Conservation (phyloP, 441 rosid species). For the Daphne laureola region DNA sequence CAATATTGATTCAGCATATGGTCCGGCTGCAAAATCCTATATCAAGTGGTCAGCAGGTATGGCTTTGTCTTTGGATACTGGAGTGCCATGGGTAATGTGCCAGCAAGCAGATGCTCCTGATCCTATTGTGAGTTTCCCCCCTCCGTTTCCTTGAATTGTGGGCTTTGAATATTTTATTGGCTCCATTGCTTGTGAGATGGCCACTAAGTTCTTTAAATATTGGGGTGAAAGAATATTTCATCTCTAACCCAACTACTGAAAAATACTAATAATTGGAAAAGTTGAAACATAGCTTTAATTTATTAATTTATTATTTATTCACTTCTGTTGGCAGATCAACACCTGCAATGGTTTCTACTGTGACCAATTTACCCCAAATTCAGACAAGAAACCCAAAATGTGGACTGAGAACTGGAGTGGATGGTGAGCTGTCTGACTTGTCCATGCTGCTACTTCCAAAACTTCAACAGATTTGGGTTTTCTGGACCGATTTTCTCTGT, state of each 20-base stretch:
- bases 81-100: slow-evolving; percentile 84
- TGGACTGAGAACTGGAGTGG: slow-evolving; percentile 87
- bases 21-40: slow-evolving; percentile 47
- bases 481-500: slow-evolving; percentile 10
- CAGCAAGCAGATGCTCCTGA: slow-evolving; percentile 74
- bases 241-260: too few species aligned
- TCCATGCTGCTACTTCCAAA: slow-evolving; percentile 3
- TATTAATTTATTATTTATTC: slow-evolving; percentile 10
- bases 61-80: slow-evolving; percentile 63
- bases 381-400: slow-evolving; percentile 56
- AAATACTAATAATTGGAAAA: too few species aligned
- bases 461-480: slow-evolving; percentile 2
- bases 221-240: too few species aligned
- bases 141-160: neutral
- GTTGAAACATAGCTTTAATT: slow-evolving; percentile 3
- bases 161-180: too few species aligned
- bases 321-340: slow-evolving; percentile 42
- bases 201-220: too few species aligned
- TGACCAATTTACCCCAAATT: slow-evolving; percentile 73
- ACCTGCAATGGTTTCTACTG: slow-evolving; percentile 78
- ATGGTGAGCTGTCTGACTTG: slow-evolving; percentile 34
- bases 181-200: too few species aligned
- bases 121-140: slow-evolving; percentile 43
- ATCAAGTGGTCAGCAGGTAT: slow-evolving; percentile 65
- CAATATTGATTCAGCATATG: slow-evolving; percentile 38